Base-by-base conservation (phyloP, 2,329 filamentous ascomycete species). In the Emergomyces orientalis region DNA sequence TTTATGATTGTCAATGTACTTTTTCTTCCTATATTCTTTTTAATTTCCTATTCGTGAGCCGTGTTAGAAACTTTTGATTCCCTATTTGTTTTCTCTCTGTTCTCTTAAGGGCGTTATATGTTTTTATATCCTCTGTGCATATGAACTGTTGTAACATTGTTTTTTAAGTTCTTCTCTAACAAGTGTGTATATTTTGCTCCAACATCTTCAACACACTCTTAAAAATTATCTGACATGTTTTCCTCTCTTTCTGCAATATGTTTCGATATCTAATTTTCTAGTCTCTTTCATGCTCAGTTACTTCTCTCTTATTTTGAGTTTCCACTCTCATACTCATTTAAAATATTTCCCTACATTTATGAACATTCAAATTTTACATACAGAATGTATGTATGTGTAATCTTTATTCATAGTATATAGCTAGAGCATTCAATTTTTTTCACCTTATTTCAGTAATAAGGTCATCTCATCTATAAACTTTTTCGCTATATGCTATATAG, bases 1-100 rank as follows among this genome's bases (percentile, higher is more conserved):
- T 45, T 57, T 62, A 62, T 60, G 47, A 54, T 62, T 54, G 43
- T 64, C 34, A 64, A 56, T 60, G 60, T 34, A 57, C 14, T 59
- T 62, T 61, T 58, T 47, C 22, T 59, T 32, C 43, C 17, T 51
- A 58, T 61, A 47, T 22, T 5, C 30, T 25, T 41, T 37, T 30
- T 22, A 32, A 37, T 62, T 34, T 41, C 55, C 47, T 32, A 30
- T 37, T 52, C 17, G 27, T 22, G 39, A 60, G 49, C 17, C n/a
- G 9, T 60, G 17, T 49, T 25, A 47, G 41, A 63, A 47, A 57
- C 25, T 45, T 37, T n/a, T 27, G 6, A 52, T 41, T 43, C 51
- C 9, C 9, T 39, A 22, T 39, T 19, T 39, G 22, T 9, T 56
- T 37, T 37, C 34, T 43, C 14, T 32, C 43, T 39, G 25, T 32